Evolutionary conservation across 2,329 filamentous ascomycete species (phyloP), one percentile per base, ranked within the genome.

Genomic region (Monosporascus sp.): DNA sequence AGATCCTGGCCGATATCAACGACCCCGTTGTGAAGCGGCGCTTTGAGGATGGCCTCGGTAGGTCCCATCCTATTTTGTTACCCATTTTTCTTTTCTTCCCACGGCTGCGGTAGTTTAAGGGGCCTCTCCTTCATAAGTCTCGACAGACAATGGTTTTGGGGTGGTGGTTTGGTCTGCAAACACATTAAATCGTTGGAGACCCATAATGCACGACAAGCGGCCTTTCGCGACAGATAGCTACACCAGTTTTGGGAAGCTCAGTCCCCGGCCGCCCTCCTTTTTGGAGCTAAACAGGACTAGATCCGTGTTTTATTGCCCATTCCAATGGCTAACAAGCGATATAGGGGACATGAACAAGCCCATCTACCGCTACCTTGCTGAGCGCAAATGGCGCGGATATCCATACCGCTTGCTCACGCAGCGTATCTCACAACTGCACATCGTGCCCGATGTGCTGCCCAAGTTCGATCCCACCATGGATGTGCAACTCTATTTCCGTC

Each of bases 271-370:
- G 57, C 55, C 55, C 57, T 57, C 52, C 55, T 48, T 50, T 55
- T 53, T 55, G 52, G 55, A 57, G 47, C 43, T 31, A 39, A 15
- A 39, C 31, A 47, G 37, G 37, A 44, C 49, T 35, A 38, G 43
- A 51, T 47, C 39, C 46, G 49, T 51, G 6, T 25, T 45, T 14
- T 52, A 51, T 35, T 35, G 27, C 27, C 9, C 14, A 31, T 11
- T 31, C 9, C 9, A 31, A 31, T 5, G 9, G 11, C 38, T 64
- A 60, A 68, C 52, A 46, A 18, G 6, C 22, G 18, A 31, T 2
- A 24, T 27, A 97, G 92, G 88, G 59, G 91, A 97, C 71, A 93
- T 97, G 90, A 87, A 83, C 75, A 96, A 96, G 71, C 93, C 93
- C 58, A 92, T 99, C 67, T 99, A 99, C 77, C 89, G 93, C 59